A percentile compares a stretch with the other conserved stretches of the same genome.
Conservation (phyloP, 495 filamentous ascomycete species). For the Podospora didyma region DNA sequence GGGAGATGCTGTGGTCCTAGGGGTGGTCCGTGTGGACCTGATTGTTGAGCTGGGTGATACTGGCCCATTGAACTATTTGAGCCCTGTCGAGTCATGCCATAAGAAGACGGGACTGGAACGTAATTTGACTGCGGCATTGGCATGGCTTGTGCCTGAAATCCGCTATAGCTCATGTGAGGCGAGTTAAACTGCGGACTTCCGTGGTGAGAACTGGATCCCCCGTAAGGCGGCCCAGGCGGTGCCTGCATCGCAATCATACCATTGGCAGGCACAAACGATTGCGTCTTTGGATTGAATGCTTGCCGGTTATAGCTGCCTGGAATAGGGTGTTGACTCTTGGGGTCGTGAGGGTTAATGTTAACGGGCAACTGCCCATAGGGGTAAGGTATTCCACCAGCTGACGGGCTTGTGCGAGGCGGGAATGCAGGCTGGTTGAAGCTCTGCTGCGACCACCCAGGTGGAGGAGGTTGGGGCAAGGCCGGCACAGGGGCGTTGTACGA, state of each 20-base stretch:
- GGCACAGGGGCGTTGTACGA: conserved; percentile 41
- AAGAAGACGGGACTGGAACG: conserved; percentile 32
- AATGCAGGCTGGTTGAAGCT: conserved; percentile 28
- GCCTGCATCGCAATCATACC: conserved; percentile 41
- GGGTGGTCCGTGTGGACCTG: conserved; percentile 9
- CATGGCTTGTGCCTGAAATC: conserved; percentile 35
- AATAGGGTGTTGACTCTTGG: conserved; percentile 69
- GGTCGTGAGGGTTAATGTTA: conserved; percentile 59
- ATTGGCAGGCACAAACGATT: conserved; percentile 73
- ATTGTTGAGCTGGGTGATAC: conserved; percentile 30
- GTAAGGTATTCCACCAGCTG: conserved; percentile 52
- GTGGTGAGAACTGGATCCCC: conserved; percentile 34
- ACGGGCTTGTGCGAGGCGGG: conserved; percentile 29
- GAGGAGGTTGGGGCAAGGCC: conserved; percentile 15
- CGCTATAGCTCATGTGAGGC: conserved; percentile 39
- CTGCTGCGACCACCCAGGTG: conserved; percentile 11
- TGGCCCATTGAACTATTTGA: conserved; percentile 51
- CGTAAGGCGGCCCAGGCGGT: conserved; percentile 26
- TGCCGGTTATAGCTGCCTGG: conserved; percentile 79
- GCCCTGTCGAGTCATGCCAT: conserved; percentile 50
- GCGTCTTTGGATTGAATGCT: conserved; percentile 88
- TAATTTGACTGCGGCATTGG: conserved; percentile 24
- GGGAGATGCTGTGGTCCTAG: conserved; percentile 26
- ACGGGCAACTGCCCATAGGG: conserved; percentile 72
- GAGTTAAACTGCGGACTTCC: conserved; percentile 44